Evolutionary conservation across 345 rosid species (phyloP).

Genomic region (Geranium brycei): DNA sequence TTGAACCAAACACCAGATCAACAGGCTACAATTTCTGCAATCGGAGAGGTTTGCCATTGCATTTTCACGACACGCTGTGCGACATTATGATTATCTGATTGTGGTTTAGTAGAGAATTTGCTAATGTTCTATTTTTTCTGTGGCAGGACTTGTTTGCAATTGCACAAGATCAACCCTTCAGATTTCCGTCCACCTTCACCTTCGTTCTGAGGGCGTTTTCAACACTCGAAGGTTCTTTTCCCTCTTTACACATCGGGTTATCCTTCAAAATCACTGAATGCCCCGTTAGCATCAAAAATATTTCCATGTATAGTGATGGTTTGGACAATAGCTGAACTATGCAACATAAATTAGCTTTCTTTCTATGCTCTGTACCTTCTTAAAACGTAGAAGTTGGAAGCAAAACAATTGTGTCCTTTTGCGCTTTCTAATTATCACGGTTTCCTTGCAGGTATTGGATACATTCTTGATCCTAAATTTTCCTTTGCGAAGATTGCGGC

Average conservation of each 20-base stretch:
- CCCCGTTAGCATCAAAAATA: too few relatives aligned
- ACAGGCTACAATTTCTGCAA: conserved; percentile 70
- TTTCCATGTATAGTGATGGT: too few relatives aligned
- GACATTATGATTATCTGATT: too few relatives aligned
- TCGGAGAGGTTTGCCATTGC: conserved; percentile 63
- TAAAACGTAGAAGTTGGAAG: neutral
- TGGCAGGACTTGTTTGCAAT: conserved; percentile 87
- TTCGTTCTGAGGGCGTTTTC: conserved; percentile 87
- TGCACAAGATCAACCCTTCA: conserved; percentile 88
- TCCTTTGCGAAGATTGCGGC: conserved; percentile 81
- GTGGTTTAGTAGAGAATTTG: too few relatives aligned
- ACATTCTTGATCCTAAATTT: conserved; percentile 70
- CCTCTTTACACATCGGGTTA: too few relatives aligned
- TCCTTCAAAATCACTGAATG: neutral
- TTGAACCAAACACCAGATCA: conserved; percentile 75
- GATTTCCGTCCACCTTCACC: conserved; percentile 81
- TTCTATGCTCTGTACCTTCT: too few relatives aligned
- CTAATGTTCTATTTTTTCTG: neutral
- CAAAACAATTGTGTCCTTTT: neutral
- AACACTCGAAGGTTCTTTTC: conserved; percentile 70
- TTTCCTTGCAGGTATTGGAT: conserved; percentile 61
- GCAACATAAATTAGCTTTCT: too few relatives aligned
- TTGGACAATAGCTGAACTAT: too few relatives aligned
- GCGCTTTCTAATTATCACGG: conserved; percentile 1
- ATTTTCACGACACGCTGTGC: neutral